Conservation (phyloP, 371 early-diverging fungal genomes). For the Lichtheimia corymbifera region DNA sequence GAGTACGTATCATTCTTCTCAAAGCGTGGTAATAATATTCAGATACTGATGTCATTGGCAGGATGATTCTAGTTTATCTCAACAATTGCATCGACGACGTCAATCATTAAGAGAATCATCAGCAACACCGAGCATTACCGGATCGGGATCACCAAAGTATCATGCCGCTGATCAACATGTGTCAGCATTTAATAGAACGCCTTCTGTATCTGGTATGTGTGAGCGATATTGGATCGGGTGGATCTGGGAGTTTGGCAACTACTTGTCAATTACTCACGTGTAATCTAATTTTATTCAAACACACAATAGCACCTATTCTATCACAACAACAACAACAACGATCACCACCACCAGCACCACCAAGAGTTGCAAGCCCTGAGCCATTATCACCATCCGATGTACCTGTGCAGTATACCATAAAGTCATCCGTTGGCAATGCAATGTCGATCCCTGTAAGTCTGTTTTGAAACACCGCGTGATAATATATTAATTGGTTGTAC, state of each 20-base stretch:
- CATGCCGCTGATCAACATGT: neutral
- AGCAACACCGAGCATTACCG: neutral
- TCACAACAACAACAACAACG: neutral
- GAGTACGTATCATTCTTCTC: too few species aligned
- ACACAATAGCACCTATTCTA: neutral
- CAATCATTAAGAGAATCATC: neutral
- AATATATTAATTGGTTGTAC: constrained; percentile 1
- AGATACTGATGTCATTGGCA: neutral
- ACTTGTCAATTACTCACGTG: neutral
- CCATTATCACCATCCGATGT: constrained; percentile 2
- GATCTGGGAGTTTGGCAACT: neutral
- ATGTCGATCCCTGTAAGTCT: neutral
- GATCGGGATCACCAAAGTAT: neutral
- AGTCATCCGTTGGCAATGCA: neutral
- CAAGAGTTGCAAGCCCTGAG: neutral
- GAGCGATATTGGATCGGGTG: too few species aligned
- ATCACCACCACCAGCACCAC: neutral
- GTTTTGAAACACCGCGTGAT: neutral
- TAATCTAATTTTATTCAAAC: neutral
- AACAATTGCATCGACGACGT: neutral
- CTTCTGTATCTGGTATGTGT: constrained; percentile 11
- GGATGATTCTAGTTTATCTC: neutral
- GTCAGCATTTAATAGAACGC: constrained; percentile 1
- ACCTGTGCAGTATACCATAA: neutral
- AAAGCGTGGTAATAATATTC: too few species aligned